These are phyloP conservation scores for Phytophthora sansomeana DNA, from an alignment of 352 stramenopile species.

Conservation along the genomic window DNA sequence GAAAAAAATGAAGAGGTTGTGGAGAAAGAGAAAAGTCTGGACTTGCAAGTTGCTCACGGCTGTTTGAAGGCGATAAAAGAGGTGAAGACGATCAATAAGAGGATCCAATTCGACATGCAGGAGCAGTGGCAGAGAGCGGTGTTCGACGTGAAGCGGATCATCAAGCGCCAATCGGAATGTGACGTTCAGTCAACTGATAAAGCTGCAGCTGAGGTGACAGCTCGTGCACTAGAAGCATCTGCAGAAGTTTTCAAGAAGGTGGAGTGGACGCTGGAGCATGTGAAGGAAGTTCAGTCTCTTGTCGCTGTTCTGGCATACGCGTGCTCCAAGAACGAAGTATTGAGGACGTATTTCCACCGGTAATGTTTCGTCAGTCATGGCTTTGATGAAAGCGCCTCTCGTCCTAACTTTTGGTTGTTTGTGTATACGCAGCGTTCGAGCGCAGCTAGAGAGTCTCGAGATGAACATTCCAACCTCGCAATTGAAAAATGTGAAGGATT, in stretches of 20 bases:
- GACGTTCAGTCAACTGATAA: conserved; percentile 19
- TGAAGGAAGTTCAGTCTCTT: conserved; percentile 25
- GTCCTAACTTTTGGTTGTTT: conserved; percentile 8
- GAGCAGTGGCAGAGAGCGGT: conserved; percentile 20
- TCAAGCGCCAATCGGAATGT: conserved; percentile 21
- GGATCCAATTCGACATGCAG: conserved; percentile 12
- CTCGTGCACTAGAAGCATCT: conserved; percentile 25
- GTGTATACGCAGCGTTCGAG: conserved; percentile 21
- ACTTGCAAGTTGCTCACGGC: conserved; percentile 26
- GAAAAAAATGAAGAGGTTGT: background rate
- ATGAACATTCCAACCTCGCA: conserved; percentile 14
- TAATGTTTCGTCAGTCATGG: background rate
- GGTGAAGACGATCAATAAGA: conserved; percentile 16
- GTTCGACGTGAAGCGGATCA: conserved; percentile 19
- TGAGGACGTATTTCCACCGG: conserved; percentile 32
- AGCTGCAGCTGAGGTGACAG: conserved; percentile 24
- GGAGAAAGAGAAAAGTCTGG: background rate
- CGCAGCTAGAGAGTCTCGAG: conserved; percentile 32
- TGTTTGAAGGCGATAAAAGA: conserved; percentile 12
- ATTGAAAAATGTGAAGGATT: background rate
- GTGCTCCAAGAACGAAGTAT: conserved; percentile 37
- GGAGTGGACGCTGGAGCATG: conserved; percentile 8
- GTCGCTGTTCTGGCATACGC: conserved; percentile 24
- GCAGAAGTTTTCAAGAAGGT: conserved; percentile 18
- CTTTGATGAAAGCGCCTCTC: background rate